Evolutionary conservation across 108 stramenopile species (phyloP).

Genomic region (Aurantiochytrium sp.): DNA sequence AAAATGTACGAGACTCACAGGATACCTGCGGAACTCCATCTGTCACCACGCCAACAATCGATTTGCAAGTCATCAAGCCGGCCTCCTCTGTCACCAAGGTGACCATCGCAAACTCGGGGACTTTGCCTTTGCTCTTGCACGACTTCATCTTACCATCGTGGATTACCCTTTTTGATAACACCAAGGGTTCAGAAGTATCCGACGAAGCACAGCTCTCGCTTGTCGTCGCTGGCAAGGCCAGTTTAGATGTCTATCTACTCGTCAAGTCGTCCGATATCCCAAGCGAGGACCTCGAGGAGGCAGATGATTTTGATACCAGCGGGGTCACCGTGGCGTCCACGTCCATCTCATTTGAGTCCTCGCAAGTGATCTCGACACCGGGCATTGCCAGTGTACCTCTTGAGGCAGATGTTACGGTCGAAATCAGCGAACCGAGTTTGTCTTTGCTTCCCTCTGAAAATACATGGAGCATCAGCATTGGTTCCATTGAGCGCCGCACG

Average conservation of each 20-base stretch:
- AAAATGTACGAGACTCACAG: background rate
- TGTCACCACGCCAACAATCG: background rate
- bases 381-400: background rate
- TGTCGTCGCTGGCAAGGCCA: background rate
- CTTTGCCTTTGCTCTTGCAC: background rate
- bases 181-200: background rate
- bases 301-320: background rate
- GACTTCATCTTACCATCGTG: background rate
- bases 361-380: background rate
- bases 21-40: background rate
- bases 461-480: background rate
- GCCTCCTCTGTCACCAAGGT: background rate
- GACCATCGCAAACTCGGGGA: background rate
- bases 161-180: background rate
- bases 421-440: background rate
- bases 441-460: background rate
- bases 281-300: background rate
- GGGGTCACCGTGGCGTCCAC: background rate
- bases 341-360: background rate
- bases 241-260: background rate
- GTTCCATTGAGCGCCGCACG: background rate
- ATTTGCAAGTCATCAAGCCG: background rate
- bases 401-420: background rate
- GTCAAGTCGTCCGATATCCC: background rate
- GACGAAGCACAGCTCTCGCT: background rate